Evolutionary conservation across 1,139 yeast genomes (phyloP), one percentile per base, ranked within the genome.

Genomic region (Geotrichum citri-aurantii): DNA sequence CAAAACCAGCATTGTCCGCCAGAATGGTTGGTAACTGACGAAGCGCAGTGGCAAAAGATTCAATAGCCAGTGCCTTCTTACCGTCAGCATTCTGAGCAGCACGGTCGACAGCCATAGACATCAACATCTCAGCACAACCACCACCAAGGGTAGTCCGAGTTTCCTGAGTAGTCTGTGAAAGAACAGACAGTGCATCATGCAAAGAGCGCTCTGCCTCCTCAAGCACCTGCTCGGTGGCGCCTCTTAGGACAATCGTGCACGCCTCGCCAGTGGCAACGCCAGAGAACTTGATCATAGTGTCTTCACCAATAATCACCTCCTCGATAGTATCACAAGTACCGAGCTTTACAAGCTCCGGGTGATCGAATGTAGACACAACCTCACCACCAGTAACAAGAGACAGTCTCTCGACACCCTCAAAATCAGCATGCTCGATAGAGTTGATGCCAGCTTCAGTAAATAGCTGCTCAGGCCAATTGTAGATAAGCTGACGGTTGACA

Each of bases 381-480:
- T 93, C 99, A 68, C 97, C 99, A 55, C 99, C 99, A 6, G 98
- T 92, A 27, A 92, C 99, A 54, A 93, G 79, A 3, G 99, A 97
- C 66, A 93, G 81, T 72, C 99, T 85, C 77, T 93, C 99, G 61
- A 93, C 91, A 68, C 99, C 99, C 70, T 90, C 99, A 68, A 95
- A 95, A 74, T 95, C 99, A 23, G 99, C 99, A 71, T 95, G 99
- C 76, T 93, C 99, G 64, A 93, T 90, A 40, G 97, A 85, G 75
- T 90, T 92, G 68, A 93, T 88, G 60, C 86, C 84, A 50, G 90
- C 75, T 68, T 93, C 99, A 6, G 96, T 82, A 70, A 93, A 89
- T 65, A 93, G 79, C 74, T 90, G 97, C 75, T 93, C 99, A 33
- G 99, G 99, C 81, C 93, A 95, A 76, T 93, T 97, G 76, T 93